Percentiles rank a stretch among this genome's conserved stretches.
These are phyloP conservation scores for Colletotrichum musae DNA, from an alignment of 2,329 filamentous ascomycete genomes.

Conservation along the genomic window DNA sequence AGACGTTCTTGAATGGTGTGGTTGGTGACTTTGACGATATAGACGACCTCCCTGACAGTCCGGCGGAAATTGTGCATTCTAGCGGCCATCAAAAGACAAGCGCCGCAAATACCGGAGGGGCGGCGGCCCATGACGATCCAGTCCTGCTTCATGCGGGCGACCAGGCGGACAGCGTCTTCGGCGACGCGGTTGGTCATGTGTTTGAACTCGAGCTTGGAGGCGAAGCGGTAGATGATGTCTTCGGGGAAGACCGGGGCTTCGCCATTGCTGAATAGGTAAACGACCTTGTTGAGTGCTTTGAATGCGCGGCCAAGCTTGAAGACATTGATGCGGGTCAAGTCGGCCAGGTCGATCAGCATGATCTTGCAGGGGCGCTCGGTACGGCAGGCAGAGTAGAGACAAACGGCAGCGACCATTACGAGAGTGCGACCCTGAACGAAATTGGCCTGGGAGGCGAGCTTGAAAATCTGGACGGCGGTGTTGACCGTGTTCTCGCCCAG, in stretches of 20 bases:
- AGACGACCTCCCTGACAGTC: constrained; percentile 95
- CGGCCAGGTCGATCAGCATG: constrained; percentile 96
- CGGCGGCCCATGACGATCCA: constrained; percentile 98
- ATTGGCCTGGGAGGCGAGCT: constrained; percentile 80
- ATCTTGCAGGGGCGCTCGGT: constrained; percentile 83
- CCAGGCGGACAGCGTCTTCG: constrained; percentile 87
- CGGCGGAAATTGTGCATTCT: constrained; percentile 98
- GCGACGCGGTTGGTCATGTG: constrained; percentile 86
- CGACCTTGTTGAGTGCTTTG: constrained; percentile 74
- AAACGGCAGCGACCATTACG: constrained; percentile 89
- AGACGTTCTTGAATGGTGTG: constrained; percentile 92
- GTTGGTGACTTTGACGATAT: constrained; percentile 96
- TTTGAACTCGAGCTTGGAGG: constrained; percentile 91
- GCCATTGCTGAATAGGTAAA: constrained; percentile 48
- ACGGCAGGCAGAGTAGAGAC: constrained; percentile 90
- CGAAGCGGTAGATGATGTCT: constrained; percentile 92
- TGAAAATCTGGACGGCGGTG: constrained; percentile 80
- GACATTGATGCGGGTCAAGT: constrained; percentile 86
- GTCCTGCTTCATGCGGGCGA: constrained; percentile 94
- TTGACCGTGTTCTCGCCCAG: constrained; percentile 73
- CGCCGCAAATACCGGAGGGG: constrained; percentile 93
- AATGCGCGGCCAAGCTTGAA: constrained; percentile 93
- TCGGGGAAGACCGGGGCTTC: constrained; percentile 84
- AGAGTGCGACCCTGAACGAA: constrained; percentile 90
- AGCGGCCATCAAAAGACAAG: constrained; percentile 93